Evolutionary conservation across 495 filamentous ascomycete genomes (phyloP).

Genomic region (Hyaloscypha variabilis): DNA sequence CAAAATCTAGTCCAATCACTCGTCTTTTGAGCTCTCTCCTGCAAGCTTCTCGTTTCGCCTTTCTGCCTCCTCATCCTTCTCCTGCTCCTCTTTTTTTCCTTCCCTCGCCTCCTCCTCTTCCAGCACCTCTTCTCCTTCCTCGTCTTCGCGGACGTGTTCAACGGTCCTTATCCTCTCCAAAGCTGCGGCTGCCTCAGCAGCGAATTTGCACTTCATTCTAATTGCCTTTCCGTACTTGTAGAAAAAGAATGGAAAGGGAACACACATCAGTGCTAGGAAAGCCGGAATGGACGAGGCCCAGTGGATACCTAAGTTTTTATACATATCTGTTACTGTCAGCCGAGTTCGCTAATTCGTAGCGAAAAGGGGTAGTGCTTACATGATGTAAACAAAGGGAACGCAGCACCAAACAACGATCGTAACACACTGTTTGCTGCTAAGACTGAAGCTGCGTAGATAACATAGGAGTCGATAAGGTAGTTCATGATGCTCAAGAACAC

Average conservation of each 20-base stretch:
- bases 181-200: slow-evolving; percentile 63
- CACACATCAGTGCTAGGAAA: slow-evolving; percentile 71
- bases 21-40: background rate
- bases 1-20: background rate
- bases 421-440: slow-evolving; percentile 66
- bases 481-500: slow-evolving; percentile 62
- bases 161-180: slow-evolving; percentile 40
- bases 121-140: slow-evolving; percentile 10
- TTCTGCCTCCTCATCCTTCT: background rate
- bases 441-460: slow-evolving; percentile 78
- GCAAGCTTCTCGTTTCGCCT: background rate
- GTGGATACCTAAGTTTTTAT: slow-evolving; percentile 56
- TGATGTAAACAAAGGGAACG: slow-evolving; percentile 65
- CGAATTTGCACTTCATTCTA: slow-evolving; percentile 73
- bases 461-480: slow-evolving; percentile 61
- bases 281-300: slow-evolving; percentile 75
- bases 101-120: background rate
- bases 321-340: slow-evolving; percentile 53
- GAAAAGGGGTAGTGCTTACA: slow-evolving; percentile 44
- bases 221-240: slow-evolving; percentile 74
- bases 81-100: background rate
- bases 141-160: background rate
- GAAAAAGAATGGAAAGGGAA: slow-evolving; percentile 54
- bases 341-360: slow-evolving; percentile 24
- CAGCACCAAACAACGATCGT: slow-evolving; percentile 61